These are phyloP conservation scores for Pseudocercospora fijiensis DNA, from an alignment of 2,329 filamentous ascomycete species.

Conservation along the genomic window DNA sequence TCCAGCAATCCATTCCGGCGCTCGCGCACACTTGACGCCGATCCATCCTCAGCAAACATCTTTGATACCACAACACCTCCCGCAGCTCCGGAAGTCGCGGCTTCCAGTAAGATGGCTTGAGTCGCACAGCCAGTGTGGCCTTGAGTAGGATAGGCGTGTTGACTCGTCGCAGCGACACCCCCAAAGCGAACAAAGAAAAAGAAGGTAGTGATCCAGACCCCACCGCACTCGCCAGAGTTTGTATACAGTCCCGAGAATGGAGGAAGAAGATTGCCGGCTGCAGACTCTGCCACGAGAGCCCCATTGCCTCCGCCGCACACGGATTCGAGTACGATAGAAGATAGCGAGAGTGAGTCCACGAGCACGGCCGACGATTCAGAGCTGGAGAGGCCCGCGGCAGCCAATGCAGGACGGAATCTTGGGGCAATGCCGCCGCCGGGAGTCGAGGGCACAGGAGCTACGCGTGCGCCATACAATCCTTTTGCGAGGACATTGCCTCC, in stretches of 20 bases:
- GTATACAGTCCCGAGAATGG: constrained; percentile 16
- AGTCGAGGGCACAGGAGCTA: constrained; percentile 8
- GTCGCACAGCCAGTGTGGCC: constrained; percentile 3
- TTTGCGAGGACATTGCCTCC: constrained; percentile 38
- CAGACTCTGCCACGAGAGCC: constrained; percentile 19
- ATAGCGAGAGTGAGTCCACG: constrained; percentile 25
- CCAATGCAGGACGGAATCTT: constrained; percentile 28
- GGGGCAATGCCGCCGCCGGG: constrained; percentile 20
- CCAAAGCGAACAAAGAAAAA: constrained; percentile 32
- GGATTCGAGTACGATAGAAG: constrained; percentile 16
- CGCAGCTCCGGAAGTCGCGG: constrained; percentile 12
- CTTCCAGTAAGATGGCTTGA: constrained; percentile 26
- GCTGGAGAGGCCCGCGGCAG: constrained; percentile 24
- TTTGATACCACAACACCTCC: constrained; percentile 5
- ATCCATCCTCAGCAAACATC: constrained; percentile 19
- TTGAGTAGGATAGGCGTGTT: constrained; percentile 17
- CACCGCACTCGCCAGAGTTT: constrained; percentile 32
- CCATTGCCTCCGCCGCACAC: constrained; percentile 22
- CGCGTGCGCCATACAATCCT: constrained; percentile 37
- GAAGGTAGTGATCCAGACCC: constrained; percentile 32
- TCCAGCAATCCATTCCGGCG: constrained; percentile 37
- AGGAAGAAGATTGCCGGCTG: constrained; percentile 19
- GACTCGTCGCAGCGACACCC: constrained; percentile 26
- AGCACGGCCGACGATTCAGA: constrained; percentile 27
- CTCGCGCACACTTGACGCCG: constrained; percentile 27